Evolutionary conservation across 345 rosid species (phyloP).

Genomic region (Streptanthus diversifolius): DNA sequence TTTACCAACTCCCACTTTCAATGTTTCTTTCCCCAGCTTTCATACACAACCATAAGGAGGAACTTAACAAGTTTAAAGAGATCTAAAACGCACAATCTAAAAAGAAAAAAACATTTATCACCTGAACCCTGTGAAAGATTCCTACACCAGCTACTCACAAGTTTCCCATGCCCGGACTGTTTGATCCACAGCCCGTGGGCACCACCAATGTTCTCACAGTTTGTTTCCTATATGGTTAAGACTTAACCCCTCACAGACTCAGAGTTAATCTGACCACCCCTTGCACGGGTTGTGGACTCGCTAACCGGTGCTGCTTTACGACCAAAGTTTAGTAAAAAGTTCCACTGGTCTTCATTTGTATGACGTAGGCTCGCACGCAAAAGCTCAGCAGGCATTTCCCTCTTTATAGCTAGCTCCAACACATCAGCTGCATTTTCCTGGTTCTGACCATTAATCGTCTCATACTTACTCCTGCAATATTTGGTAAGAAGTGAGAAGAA

Average conservation of each 20-base stretch:
- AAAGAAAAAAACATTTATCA: background rate
- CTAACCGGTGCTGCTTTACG: constrained; percentile 46
- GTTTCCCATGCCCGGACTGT: no score
- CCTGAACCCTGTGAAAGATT: constrained; percentile 17
- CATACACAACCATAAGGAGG: constrained; percentile 16
- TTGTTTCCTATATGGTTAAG: constrained; percentile 21
- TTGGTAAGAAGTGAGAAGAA: constrained; percentile 81
- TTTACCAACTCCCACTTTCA: constrained; percentile 45
- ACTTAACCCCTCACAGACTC: constrained; percentile 62
- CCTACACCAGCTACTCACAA: constrained; percentile 12
- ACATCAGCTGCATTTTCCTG: constrained; percentile 44
- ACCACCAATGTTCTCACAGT: background rate
- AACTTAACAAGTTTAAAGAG: background rate
- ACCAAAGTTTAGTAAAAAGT: constrained; percentile 64
- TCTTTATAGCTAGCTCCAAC: constrained; percentile 63
- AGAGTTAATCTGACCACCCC: constrained; percentile 49
- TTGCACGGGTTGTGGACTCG: constrained; percentile 37
- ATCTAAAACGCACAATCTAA: constrained; percentile 18
- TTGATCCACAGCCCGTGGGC: no score
- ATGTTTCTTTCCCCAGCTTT: constrained; percentile 32
- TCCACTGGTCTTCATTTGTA: constrained; percentile 74
- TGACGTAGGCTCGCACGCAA: constrained; percentile 91
- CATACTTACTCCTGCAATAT: constrained; percentile 87
- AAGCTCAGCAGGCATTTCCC: constrained; percentile 96
- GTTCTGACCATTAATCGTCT: constrained; percentile 56